Percentiles rank a stretch among this genome's conserved stretches.
Evolutionary conservation across 2,329 filamentous ascomycete genomes (phyloP).

Genomic region (Neoascochyta sp.): DNA sequence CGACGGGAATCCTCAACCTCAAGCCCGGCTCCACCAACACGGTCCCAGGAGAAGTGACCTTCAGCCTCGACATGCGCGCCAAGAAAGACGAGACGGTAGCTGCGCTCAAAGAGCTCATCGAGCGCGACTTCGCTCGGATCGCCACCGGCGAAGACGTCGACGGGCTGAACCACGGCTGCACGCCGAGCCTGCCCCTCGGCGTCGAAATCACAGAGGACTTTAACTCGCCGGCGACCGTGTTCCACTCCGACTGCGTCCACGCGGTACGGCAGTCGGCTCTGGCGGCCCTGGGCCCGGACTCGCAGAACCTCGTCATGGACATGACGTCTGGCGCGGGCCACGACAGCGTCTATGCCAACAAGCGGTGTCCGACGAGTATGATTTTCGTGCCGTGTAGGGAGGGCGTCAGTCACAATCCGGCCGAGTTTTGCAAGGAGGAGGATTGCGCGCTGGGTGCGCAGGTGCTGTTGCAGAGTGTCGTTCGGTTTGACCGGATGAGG

Average conservation of each 20-base stretch:
- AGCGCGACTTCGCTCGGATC: slow-evolving; percentile 57
- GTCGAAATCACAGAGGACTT: slow-evolving; percentile 61
- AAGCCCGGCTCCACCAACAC: slow-evolving; percentile 70
- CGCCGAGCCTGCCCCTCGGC: slow-evolving; percentile 49
- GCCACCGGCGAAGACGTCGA: slow-evolving; percentile 55
- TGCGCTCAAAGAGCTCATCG: slow-evolving; percentile 55
- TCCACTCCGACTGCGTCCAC: slow-evolving; percentile 64
- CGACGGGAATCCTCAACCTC: slow-evolving; percentile 65
- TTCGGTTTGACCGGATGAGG: slow-evolving; percentile 48
- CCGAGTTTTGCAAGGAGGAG: slow-evolving; percentile 45
- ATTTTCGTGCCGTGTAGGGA: slow-evolving; percentile 49
- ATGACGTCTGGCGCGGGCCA: slow-evolving; percentile 65
- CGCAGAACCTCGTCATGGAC: slow-evolving; percentile 52
- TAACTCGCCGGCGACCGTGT: slow-evolving; percentile 54
- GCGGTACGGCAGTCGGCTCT: slow-evolving; percentile 61
- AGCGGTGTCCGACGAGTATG: slow-evolving; percentile 48
- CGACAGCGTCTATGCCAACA: slow-evolving; percentile 49
- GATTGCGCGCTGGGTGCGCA: slow-evolving; percentile 48
- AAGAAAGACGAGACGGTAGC: slow-evolving; percentile 55
- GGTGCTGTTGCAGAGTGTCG: slow-evolving; percentile 49
- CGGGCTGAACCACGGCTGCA: slow-evolving; percentile 44
- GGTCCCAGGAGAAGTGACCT: slow-evolving; percentile 63
- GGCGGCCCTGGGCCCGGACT: slow-evolving; percentile 51
- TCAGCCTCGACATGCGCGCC: slow-evolving; percentile 65
- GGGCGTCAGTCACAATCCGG: slow-evolving; percentile 48